A percentile compares a stretch with the other conserved stretches of the same genome.
These are phyloP conservation scores for Xylaria scruposa DNA, from an alignment of 495 filamentous ascomycete species.

Conservation along the genomic window DNA sequence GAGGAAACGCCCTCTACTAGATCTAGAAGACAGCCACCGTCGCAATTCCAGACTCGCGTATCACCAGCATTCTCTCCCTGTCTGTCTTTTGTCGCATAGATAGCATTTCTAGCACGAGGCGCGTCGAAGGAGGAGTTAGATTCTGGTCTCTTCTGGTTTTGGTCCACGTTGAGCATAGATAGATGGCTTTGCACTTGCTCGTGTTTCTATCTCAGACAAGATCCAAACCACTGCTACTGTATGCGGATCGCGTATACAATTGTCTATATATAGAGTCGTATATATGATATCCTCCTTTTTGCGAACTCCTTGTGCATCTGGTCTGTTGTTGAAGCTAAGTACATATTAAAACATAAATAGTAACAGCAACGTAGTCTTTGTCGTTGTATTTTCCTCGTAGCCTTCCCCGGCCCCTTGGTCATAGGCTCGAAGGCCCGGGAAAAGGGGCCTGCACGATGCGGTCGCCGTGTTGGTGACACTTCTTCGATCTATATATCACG, in stretches of 20 bases:
- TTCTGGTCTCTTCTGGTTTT: background rate
- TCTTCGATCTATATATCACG: background rate
- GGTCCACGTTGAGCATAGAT: background rate
- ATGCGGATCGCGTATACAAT: constrained; percentile 18
- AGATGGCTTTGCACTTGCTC: background rate
- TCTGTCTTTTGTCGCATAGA: constrained; percentile 18
- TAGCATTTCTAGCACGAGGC: constrained; percentile 1
- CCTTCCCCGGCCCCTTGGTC: background rate
- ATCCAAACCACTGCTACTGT: constrained; percentile 16
- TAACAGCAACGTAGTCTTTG: background rate
- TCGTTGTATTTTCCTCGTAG: background rate
- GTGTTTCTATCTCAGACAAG: constrained; percentile 12
- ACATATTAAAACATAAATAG: background rate
- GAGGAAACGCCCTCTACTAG: background rate
- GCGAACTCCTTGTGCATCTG: background rate
- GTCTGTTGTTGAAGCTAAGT: background rate
- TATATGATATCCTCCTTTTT: background rate
- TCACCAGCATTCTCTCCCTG: background rate
- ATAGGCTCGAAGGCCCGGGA: background rate
- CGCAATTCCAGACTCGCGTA: background rate
- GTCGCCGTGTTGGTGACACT: background rate
- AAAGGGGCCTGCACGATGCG: background rate
- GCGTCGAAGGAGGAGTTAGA: background rate
- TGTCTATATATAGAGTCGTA: background rate
- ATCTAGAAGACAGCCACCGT: background rate